A percentile compares a stretch with the other conserved stretches of the same genome.
These are phyloP conservation scores for Albizia julibrissin DNA, from an alignment of 306 rosid species.

Conservation along the genomic window DNA sequence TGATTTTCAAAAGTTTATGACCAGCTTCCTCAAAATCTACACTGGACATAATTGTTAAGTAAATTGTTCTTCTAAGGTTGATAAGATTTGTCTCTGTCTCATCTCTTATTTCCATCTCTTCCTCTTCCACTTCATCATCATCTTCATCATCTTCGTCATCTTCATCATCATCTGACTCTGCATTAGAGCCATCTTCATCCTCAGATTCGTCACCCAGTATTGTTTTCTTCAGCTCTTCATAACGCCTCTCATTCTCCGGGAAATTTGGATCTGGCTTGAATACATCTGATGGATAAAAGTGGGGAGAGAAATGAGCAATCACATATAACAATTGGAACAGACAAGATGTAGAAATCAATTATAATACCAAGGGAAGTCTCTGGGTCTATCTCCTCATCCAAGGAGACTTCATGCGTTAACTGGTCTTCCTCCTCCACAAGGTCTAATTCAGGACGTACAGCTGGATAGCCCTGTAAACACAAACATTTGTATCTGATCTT, in stretches of 20 bases:
- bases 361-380: constrained; percentile 44
- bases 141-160: constrained; percentile 52
- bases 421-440: constrained; percentile 60
- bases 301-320: constrained; percentile 11
- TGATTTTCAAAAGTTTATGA: constrained; percentile 91
- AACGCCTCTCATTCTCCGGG: constrained; percentile 73
- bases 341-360: constrained; percentile 11
- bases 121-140: constrained; percentile 68
- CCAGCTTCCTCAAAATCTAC: constrained; percentile 99
- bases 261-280: constrained; percentile 82
- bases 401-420: constrained; percentile 47
- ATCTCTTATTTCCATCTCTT: constrained; percentile 74
- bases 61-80: constrained; percentile 88
- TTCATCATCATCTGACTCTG: constrained; percentile 69
- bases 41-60: constrained; percentile 93
- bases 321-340: constrained; percentile 18
- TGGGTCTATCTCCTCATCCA: constrained; percentile 52
- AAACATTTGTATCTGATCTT: constrained; percentile 1
- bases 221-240: constrained; percentile 81
- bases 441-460: constrained; percentile 52
- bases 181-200: constrained; percentile 73
- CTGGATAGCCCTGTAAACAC: constrained; percentile 47
- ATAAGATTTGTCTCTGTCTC: constrained; percentile 94
- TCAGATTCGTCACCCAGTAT: constrained; percentile 83
- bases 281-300: constrained; percentile 52